Conservation (phyloP, 1,284 basidiomycete genomes). For the Leccinum insolens region DNA sequence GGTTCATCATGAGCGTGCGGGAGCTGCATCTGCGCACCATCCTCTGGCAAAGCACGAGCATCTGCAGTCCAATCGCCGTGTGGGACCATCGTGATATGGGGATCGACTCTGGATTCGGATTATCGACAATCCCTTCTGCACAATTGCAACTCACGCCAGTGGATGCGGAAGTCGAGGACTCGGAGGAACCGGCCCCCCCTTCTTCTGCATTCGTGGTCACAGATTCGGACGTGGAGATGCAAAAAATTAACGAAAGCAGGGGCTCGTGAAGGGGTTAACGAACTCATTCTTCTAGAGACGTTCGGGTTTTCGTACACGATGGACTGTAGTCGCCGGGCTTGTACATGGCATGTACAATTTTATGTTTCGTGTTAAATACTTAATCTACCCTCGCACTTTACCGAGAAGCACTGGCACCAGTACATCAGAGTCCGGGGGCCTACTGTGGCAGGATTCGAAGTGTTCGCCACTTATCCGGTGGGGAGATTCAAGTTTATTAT, state of each 20-base stretch:
- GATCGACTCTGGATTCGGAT: background rate
- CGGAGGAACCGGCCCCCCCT: background rate
- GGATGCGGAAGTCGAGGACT: background rate
- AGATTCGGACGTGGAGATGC: background rate
- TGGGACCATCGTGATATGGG: background rate
- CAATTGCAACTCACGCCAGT: background rate
- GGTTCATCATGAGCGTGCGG: conserved; percentile 24
- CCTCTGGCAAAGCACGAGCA: background rate
- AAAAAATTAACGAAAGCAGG: background rate
- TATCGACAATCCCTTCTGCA: background rate
- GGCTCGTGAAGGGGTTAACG: background rate
- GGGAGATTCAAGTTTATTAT: background rate
- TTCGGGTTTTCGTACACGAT: background rate
- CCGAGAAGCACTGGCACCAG: background rate
- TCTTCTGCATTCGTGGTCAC: background rate
- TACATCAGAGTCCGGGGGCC: background rate
- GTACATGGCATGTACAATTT: no score
- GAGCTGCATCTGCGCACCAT: conserved; percentile 10
- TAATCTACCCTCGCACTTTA: background rate
- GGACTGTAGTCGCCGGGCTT: background rate
- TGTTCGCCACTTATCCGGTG: background rate
- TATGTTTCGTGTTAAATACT: no score
- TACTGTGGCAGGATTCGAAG: background rate
- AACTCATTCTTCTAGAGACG: background rate
- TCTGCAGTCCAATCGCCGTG: background rate